Evolutionary conservation across 164 flowering plant genomes (phyloP).

Genomic region (Cinnamomum micranthum): DNA sequence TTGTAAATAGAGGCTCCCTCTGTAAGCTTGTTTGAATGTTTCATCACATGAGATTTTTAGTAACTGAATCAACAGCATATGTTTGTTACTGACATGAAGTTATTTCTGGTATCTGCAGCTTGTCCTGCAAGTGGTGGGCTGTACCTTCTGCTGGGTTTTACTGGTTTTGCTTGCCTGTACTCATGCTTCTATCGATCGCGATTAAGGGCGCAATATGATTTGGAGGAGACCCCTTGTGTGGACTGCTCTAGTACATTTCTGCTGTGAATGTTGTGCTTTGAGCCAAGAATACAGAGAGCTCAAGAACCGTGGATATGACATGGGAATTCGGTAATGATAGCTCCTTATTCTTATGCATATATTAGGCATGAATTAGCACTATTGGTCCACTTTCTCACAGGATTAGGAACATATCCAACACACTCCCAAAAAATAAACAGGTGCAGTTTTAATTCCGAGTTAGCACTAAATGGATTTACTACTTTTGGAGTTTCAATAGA

Average conservation of each 20-base stretch:
- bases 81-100: conserved; percentile 1
- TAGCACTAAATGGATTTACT: no score
- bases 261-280: conserved; percentile 47
- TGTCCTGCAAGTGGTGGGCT: conserved; percentile 48
- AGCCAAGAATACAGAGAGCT: conserved; percentile 60
- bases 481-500: not conserved
- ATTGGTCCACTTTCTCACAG: not conserved
- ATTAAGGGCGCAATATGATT: conserved; percentile 39
- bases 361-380: not conserved
- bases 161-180: conserved; percentile 43
- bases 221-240: conserved; percentile 36
- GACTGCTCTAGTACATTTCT: conserved; percentile 50
- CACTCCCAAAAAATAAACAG: not conserved
- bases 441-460: no score
- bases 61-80: not conserved
- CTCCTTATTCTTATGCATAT: not conserved
- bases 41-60: not conserved
- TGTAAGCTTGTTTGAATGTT: conserved; percentile 21
- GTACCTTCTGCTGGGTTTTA: conserved; percentile 33
- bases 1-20: conserved; percentile 27
- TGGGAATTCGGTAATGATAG: conserved; percentile 17
- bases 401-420: not conserved
- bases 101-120: conserved; percentile 22
- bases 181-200: conserved; percentile 53
- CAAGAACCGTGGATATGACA: conserved; percentile 38